Evolutionary conservation across 352 stramenopile species (phyloP).

Genomic region (Detonula confervacea): DNA sequence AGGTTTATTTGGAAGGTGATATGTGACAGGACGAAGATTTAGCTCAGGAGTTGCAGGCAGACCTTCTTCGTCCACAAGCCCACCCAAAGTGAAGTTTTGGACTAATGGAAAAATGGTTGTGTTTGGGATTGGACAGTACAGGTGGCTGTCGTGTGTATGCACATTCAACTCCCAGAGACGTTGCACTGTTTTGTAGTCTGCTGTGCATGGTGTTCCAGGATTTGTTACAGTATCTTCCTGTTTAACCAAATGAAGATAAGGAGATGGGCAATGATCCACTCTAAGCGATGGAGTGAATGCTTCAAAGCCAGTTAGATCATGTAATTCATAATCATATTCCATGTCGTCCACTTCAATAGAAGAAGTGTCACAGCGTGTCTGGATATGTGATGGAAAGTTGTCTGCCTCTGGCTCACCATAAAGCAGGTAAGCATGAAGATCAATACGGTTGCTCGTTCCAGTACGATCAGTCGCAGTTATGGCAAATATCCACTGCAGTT

Average conservation of each 20-base stretch:
- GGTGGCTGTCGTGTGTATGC: neutral
- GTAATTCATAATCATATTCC: neutral
- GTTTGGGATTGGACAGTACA: neutral
- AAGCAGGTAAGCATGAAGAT: neutral
- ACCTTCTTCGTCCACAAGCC: neutral
- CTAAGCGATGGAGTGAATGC: neutral
- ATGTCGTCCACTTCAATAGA: neutral
- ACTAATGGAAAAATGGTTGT: neutral
- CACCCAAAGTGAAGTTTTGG: neutral
- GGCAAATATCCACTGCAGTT: neutral
- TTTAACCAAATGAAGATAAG: neutral
- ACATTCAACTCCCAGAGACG: neutral
- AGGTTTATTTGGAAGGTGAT: neutral
- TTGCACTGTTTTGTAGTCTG: neutral
- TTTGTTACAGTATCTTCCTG: neutral
- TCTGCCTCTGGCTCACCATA: neutral
- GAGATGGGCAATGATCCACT: neutral
- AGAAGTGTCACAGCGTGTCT: neutral
- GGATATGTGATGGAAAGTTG: neutral
- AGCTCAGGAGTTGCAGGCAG: neutral
- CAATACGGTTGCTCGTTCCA: neutral
- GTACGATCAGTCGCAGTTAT: neutral
- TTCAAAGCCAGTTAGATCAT: neutral
- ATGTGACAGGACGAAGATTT: neutral
- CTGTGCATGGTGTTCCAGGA: neutral